Base-by-base conservation (phyloP, 441 rosid species). In the Erodium texanum region DNA sequence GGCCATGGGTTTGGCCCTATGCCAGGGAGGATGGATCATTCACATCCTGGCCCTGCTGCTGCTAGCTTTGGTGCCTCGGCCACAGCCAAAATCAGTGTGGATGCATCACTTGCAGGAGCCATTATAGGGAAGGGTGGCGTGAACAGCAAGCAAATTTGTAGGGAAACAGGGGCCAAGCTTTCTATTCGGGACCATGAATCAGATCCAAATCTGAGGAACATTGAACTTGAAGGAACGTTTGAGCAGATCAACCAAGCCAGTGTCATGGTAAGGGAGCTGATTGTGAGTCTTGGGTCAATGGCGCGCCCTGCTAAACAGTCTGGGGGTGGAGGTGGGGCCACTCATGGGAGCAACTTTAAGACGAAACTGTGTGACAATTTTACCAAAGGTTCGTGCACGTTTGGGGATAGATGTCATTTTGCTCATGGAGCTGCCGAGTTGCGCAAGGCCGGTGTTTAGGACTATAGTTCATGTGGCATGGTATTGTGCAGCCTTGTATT, bases 81-180 rank as follows among this genome's bases (percentile, higher is more conserved):
- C 61, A 80, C 87, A n/a, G 85, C 93, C 23, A 87, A 84, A 76
- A 81, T 92, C 75, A 86, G 90, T 69, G 89, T 88, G 0, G 92
- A 87, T 74, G 89, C 92, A 32, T 86, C 93, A 38, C 85, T 89
- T 59, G 87, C 96, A 15, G 96, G 93, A 65, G 87, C 90, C 59
- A 85, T 90, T 41, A 93, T 90, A 62, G 96, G 97, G 24, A 90
- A 93, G 73, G 87, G 86, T 58, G 96, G 98, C 9, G 83, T 86
- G 72, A 77, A 83, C 77, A 83, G 94, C 2, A 90, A 89, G 71
- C 94, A 87, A 73, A 85, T 89, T 22, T 85, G 87, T 66, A 91
- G 87, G 24, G 82, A 79, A 74, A 93, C 97, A 6, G 96, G 98
- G 7, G 93, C 78, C 29, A 93, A 84, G 75, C 75, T 87, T 24